These are phyloP conservation scores for Smittium mucronatum DNA, from an alignment of 371 early-diverging fungal species.

Conservation along the genomic window DNA sequence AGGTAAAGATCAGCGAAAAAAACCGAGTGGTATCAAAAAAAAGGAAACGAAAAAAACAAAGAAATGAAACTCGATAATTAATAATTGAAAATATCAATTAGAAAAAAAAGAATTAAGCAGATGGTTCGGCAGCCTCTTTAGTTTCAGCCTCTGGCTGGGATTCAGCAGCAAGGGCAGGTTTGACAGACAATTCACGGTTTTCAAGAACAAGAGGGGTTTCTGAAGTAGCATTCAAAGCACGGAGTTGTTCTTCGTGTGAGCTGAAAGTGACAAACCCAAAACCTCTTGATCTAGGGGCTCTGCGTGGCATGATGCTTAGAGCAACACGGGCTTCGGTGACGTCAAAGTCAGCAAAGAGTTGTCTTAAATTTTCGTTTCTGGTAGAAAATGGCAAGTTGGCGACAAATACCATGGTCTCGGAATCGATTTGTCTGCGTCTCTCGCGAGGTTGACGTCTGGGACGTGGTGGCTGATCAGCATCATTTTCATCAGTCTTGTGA, in stretches of 20 bases:
- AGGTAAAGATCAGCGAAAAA: too few species aligned
- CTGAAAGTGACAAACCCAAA: slow-evolving; percentile 83
- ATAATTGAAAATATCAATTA: not conserved
- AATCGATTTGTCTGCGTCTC: slow-evolving; percentile 40
- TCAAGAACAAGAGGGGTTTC: slow-evolving; percentile 16
- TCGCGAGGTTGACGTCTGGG: slow-evolving; percentile 12
- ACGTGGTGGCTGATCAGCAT: slow-evolving; percentile 14
- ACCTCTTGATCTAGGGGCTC: slow-evolving; percentile 52
- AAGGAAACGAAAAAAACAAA: too few species aligned
- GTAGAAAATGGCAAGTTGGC: slow-evolving; percentile 84
- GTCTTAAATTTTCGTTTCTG: slow-evolving; percentile 54
- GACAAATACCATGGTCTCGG: slow-evolving; percentile 75
- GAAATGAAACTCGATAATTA: slow-evolving; percentile 17
- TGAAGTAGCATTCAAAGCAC: slow-evolving; percentile 42
- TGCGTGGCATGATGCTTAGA: slow-evolving; percentile 40
- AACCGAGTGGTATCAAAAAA: too few species aligned
- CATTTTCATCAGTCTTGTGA: slow-evolving; percentile 13
- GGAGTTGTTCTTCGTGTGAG: slow-evolving; percentile 60
- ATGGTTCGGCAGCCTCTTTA: not conserved
- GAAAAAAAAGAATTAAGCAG: slow-evolving; percentile 4
- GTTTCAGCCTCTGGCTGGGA: not conserved
- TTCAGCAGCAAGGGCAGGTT: slow-evolving; percentile 52
- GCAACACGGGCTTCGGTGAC: slow-evolving; percentile 63
- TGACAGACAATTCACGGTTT: slow-evolving; percentile 44
- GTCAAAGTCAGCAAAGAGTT: slow-evolving; percentile 62